These are phyloP conservation scores for Ilex asprella DNA, from an alignment of 257 asterid genomes.

Conservation along the genomic window DNA sequence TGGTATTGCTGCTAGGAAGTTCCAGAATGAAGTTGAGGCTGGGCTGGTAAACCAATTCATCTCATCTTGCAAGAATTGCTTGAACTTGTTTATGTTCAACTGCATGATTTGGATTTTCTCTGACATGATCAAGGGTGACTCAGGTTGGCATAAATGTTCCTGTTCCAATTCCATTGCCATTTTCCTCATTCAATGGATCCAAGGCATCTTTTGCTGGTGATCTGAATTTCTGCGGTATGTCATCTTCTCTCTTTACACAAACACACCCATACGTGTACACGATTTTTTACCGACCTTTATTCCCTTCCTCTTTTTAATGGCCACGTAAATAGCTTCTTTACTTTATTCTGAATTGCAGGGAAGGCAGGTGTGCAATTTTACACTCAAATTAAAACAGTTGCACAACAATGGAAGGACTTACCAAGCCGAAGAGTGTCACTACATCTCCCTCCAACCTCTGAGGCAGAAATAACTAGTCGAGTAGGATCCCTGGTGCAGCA, in stretches of 20 bases:
- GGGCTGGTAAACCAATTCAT: constrained; percentile 22
- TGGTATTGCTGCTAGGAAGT: constrained; percentile 32
- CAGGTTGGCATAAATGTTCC: constrained; percentile 40
- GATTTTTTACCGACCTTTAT: no score
- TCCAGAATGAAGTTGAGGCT: constrained; percentile 40
- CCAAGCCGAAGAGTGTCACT: constrained; percentile 27
- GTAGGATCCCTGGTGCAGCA: constrained; percentile 12
- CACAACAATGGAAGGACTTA: constrained; percentile 35
- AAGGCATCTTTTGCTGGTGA: constrained; percentile 30
- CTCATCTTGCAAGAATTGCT: neutral
- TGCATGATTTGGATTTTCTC: neutral
- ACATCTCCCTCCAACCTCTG: constrained; percentile 22
- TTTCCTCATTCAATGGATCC: constrained; percentile 24
- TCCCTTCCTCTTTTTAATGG: neutral
- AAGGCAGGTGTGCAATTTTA: constrained; percentile 36
- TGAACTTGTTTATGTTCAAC: neutral
- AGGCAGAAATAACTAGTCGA: constrained; percentile 21
- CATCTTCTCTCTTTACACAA: neutral
- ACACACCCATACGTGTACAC: neutral
- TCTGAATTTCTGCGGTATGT: constrained; percentile 36
- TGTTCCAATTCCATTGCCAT: constrained; percentile 29
- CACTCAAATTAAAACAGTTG: constrained; percentile 28
- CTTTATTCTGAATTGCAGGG: constrained; percentile 15
- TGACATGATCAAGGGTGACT: constrained; percentile 7
- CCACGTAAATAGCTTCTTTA: neutral